A percentile compares a stretch with the other conserved stretches of the same genome.
Evolutionary conservation across 2,329 filamentous ascomycete genomes (phyloP).

Genomic region (Paecilomyces formosus): DNA sequence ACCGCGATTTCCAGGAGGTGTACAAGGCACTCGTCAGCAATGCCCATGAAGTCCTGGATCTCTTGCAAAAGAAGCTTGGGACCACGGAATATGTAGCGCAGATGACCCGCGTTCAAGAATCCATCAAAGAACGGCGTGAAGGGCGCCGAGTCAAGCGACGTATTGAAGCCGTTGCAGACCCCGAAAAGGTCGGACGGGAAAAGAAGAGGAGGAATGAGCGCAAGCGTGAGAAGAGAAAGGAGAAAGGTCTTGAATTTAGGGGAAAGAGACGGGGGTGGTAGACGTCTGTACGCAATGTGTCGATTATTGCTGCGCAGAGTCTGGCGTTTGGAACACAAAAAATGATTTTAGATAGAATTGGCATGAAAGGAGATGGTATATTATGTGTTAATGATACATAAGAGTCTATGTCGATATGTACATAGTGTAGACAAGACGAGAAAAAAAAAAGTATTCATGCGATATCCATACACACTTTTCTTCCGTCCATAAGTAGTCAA

Average conservation of each 20-base stretch:
- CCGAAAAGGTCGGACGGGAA: slow-evolving; percentile 67
- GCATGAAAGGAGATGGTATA: neutral
- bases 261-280: slow-evolving; percentile 65
- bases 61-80: slow-evolving; percentile 78
- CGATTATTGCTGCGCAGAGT: neutral
- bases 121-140: slow-evolving; percentile 64
- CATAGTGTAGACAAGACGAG: neutral
- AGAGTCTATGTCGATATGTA: slow-evolving; percentile 1
- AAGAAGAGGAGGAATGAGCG: slow-evolving; percentile 80
- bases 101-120: slow-evolving; percentile 64
- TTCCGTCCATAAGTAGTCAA: neutral
- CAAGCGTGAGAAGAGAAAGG: slow-evolving; percentile 77
- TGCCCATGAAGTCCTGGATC: slow-evolving; percentile 69
- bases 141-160: slow-evolving; percentile 75
- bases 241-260: slow-evolving; percentile 65
- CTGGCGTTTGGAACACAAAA: slow-evolving; percentile 15
- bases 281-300: slow-evolving; percentile 1
- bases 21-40: slow-evolving; percentile 66
- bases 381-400: slow-evolving; percentile 1
- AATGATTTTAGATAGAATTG: neutral
- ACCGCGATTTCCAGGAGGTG: slow-evolving; percentile 59
- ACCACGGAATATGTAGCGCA: slow-evolving; percentile 69
- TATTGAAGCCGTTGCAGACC: slow-evolving; percentile 76
- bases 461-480: neutral
- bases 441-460: neutral